These are phyloP conservation scores for Oropetium thomaeum DNA, from an alignment of 176 grass and related monocot species.

Conservation along the genomic window DNA sequence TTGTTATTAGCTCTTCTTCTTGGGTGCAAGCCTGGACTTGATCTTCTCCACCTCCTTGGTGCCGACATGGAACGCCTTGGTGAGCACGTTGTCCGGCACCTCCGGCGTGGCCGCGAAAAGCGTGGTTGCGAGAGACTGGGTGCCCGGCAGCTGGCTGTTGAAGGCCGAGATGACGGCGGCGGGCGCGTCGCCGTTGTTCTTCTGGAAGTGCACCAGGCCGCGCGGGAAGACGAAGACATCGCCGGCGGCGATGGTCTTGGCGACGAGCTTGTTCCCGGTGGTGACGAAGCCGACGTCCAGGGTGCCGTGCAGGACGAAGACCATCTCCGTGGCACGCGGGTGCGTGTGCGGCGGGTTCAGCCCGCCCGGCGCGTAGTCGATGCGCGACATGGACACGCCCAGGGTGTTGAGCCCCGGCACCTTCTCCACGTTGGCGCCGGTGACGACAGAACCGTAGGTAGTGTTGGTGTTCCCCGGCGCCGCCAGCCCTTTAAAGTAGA, in stretches of 20 bases:
- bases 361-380: conserved; percentile 54
- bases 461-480: conserved; percentile 39
- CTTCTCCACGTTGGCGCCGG: conserved; percentile 38
- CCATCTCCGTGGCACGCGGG: conserved; percentile 69
- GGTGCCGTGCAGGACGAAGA: conserved; percentile 59
- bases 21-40: conserved; percentile 47
- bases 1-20: conserved; percentile 25
- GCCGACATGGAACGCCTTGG: conserved; percentile 54
- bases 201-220: conserved; percentile 71
- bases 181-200: conserved; percentile 36
- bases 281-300: conserved; percentile 78
- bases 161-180: conserved; percentile 51
- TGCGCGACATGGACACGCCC: conserved; percentile 60
- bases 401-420: conserved; percentile 70
- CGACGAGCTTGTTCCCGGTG: conserved; percentile 42
- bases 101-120: conserved; percentile 49
- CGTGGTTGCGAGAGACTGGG: conserved; percentile 36
- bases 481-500: conserved; percentile 44
- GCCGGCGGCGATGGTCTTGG: conserved; percentile 44
- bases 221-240: conserved; percentile 65
- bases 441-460: conserved; percentile 37
- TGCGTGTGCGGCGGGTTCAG: conserved; percentile 72
- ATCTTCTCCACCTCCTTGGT: conserved; percentile 54
- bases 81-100: conserved; percentile 49
- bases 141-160: conserved; percentile 74